These are phyloP conservation scores for Trichoderma sp. DNA, from an alignment of 2,329 filamentous ascomycete species.

Conservation along the genomic window DNA sequence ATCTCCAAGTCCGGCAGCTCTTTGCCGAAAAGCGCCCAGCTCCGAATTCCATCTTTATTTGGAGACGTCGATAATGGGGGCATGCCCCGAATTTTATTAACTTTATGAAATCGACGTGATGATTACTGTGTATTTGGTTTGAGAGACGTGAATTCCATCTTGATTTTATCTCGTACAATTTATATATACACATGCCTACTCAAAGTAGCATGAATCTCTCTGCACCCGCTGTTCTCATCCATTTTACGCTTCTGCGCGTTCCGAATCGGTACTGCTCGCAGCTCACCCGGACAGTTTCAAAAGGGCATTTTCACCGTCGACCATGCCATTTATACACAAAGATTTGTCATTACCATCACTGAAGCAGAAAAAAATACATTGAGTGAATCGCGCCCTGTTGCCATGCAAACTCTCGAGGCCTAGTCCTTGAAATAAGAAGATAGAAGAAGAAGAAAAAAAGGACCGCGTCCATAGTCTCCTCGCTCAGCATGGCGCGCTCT, in stretches of 20 bases:
- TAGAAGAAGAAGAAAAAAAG: background rate
- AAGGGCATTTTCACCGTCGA: background rate
- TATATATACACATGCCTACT: background rate
- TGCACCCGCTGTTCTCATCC: background rate
- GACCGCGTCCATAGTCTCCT: background rate
- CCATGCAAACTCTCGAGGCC: constrained; percentile 11
- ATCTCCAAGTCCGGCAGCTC: constrained; percentile 23
- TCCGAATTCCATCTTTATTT: background rate
- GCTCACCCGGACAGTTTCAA: background rate
- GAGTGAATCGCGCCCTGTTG: constrained; percentile 17
- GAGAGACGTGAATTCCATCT: background rate
- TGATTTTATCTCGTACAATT: background rate
- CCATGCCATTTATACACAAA: background rate
- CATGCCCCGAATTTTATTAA: background rate
- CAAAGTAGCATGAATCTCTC: background rate
- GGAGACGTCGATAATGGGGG: background rate
- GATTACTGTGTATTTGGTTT: background rate
- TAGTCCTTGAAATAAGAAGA: background rate
- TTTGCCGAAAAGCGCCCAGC: constrained; percentile 1
- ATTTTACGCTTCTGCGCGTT: background rate
- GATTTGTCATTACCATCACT: constrained; percentile 7
- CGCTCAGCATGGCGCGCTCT: background rate
- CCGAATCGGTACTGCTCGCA: background rate
- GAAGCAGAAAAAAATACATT: constrained; percentile 7
- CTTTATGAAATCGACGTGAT: background rate